Evolutionary conservation across 2,329 filamentous ascomycete species (phyloP).

Genomic region (Alternaria ventricosa): DNA sequence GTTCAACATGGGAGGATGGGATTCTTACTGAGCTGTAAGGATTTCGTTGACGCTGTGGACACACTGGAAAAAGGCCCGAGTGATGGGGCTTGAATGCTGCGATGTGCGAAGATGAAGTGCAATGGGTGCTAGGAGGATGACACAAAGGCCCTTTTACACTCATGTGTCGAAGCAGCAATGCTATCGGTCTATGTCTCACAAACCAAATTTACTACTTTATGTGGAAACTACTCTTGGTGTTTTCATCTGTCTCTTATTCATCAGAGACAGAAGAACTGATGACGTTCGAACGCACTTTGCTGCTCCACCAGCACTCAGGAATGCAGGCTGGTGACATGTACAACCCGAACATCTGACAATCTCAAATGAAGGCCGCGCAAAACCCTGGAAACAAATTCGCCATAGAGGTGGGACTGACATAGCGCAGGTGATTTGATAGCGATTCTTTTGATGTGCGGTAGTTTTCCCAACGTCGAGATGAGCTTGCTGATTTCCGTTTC

Average conservation of each 20-base stretch:
- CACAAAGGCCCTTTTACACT: no score
- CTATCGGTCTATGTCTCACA: no score
- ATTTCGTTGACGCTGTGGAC: not conserved
- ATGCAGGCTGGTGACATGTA: not conserved
- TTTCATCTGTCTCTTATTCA: accelerated
- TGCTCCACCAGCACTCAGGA: not conserved
- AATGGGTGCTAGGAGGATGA: not conserved
- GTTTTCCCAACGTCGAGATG: not conserved
- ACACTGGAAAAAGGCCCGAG: not conserved
- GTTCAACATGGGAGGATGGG: not conserved
- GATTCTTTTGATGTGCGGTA: not conserved
- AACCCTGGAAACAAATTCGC: not conserved
- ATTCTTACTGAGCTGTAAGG: not conserved
- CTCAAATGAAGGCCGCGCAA: accelerated
- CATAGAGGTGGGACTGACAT: not conserved
- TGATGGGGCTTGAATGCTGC: not conserved
- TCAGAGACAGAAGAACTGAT: not conserved
- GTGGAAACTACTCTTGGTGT: no score
- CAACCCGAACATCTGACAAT: not conserved
- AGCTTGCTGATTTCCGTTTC: not conserved
- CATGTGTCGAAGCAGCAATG: no score
- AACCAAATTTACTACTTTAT: no score
- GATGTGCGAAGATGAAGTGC: not conserved
- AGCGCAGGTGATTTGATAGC: not conserved
- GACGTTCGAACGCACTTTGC: not conserved